phyloP scores from a whole-genome alignment of 2,329 filamentous ascomycete genomes.

The Rhynchosporium secalis region DNA sequence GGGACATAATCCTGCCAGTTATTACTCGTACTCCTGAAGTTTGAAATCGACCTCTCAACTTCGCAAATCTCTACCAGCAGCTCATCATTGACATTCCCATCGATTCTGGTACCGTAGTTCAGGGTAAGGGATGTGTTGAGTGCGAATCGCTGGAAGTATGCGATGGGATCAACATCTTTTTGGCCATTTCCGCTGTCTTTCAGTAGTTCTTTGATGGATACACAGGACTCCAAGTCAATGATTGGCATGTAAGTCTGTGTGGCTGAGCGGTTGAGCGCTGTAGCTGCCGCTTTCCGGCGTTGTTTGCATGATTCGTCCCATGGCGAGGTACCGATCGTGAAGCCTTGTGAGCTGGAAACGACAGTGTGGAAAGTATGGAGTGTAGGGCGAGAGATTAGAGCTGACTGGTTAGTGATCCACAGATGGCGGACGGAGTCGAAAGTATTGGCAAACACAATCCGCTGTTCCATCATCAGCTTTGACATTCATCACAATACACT shows the following conservation, averaged over 20 bases:
- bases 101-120: constrained; percentile 77
- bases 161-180: constrained; percentile 66
- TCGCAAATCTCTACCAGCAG: constrained; percentile 72
- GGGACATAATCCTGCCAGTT: constrained; percentile 89
- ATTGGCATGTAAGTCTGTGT: constrained; percentile 81
- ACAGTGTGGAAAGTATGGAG: constrained; percentile 82
- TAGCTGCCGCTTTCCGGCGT: constrained; percentile 75
- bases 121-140: constrained; percentile 76
- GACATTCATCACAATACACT: neutral
- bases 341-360: constrained; percentile 73
- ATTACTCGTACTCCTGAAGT: constrained; percentile 76
- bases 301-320: constrained; percentile 82
- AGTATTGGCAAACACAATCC: constrained; percentile 76
- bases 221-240: constrained; percentile 72
- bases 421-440: constrained; percentile 73
- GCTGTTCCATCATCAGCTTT: constrained; percentile 41
- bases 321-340: constrained; percentile 80
- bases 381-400: constrained; percentile 74
- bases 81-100: constrained; percentile 65
- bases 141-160: constrained; percentile 74
- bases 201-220: constrained; percentile 71
- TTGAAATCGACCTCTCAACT: constrained; percentile 74
- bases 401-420: constrained; percentile 77
- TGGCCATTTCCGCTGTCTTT: constrained; percentile 62
- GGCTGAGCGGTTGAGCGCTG: constrained; percentile 73